phyloP scores from a whole-genome alignment of 768 basidiomycete species.

The Lentinula edodes region DNA sequence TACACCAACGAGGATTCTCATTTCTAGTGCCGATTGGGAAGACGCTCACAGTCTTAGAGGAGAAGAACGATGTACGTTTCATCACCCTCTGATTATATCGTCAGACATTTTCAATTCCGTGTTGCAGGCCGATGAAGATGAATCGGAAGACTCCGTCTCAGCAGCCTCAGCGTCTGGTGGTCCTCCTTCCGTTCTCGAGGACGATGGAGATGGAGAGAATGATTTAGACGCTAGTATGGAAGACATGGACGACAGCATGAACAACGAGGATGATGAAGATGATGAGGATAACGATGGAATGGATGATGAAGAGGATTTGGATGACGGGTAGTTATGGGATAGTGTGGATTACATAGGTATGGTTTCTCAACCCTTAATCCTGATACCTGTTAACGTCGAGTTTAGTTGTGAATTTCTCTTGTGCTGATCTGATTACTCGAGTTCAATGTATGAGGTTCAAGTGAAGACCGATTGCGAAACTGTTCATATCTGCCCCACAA shows the following conservation, averaged over 20 bases:
- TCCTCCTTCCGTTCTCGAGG: constrained; percentile 37
- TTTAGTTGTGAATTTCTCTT: too few species aligned
- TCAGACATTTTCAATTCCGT: neutral
- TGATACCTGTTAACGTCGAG: too few species aligned
- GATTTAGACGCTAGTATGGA: constrained; percentile 13
- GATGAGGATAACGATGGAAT: constrained; percentile 30
- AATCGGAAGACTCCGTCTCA: constrained; percentile 36
- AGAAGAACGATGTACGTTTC: constrained; percentile 71
- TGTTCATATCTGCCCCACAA: too few species aligned
- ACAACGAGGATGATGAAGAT: constrained; percentile 45
- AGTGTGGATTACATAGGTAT: too few species aligned
- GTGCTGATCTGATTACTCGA: too few species aligned
- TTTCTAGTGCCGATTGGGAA: constrained; percentile 74
- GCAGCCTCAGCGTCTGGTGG: constrained; percentile 29
- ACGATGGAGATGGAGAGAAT: constrained; percentile 32
- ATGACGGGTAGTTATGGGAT: neutral
- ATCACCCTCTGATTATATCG: neutral
- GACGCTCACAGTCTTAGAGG: constrained; percentile 68
- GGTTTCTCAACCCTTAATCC: too few species aligned
- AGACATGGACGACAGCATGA: constrained; percentile 63
- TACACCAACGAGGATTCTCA: constrained; percentile 61
- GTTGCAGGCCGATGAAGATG: constrained; percentile 42
- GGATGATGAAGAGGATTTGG: constrained; percentile 24
- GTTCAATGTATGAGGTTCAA: too few species aligned
- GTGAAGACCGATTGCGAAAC: too few species aligned